Percentiles rank a stretch among this genome's conserved stretches.
These are phyloP conservation scores for Lachnellula suecica DNA, from an alignment of 2,329 filamentous ascomycete species.

Conservation along the genomic window DNA sequence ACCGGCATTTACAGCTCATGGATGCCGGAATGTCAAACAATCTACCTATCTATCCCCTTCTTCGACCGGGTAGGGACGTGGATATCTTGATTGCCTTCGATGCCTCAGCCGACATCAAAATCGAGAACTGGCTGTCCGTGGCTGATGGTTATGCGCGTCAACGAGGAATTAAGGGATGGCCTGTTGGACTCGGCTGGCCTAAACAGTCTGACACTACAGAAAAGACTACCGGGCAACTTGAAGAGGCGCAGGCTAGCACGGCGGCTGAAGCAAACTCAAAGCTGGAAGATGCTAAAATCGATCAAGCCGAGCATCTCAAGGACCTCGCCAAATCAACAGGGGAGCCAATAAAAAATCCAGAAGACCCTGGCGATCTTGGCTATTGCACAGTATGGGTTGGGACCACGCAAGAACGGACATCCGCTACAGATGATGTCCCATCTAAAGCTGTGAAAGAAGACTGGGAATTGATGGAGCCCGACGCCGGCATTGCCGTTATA, in stretches of 20 bases:
- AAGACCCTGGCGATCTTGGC: constrained; percentile 63
- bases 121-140: constrained; percentile 94
- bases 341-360: constrained; percentile 14
- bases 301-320: constrained; percentile 40
- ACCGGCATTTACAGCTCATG: constrained; percentile 79
- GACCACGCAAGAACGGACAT: constrained; percentile 69
- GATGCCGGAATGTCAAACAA: constrained; percentile 99
- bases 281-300: constrained; percentile 57
- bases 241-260: constrained; percentile 61
- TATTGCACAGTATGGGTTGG: constrained; percentile 98
- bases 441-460: constrained; percentile 53
- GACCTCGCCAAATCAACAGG: constrained; percentile 29
- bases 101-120: constrained; percentile 83
- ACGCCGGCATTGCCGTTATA: constrained; percentile 83
- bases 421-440: constrained; percentile 51
- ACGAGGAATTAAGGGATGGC: constrained; percentile 91
- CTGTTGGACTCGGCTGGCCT: constrained; percentile 92
- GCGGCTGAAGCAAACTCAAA: constrained; percentile 60
- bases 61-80: constrained; percentile 83
- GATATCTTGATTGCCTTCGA: constrained; percentile 93
- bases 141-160: constrained; percentile 91
- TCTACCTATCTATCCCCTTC: constrained; percentile 88
- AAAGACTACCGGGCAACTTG: constrained; percentile 63
- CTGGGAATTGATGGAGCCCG: constrained; percentile 69
- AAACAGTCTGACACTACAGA: constrained; percentile 56